Evolutionary conservation across 2,329 filamentous ascomycete genomes (phyloP).

Genomic region (Cordyceps farinosa): DNA sequence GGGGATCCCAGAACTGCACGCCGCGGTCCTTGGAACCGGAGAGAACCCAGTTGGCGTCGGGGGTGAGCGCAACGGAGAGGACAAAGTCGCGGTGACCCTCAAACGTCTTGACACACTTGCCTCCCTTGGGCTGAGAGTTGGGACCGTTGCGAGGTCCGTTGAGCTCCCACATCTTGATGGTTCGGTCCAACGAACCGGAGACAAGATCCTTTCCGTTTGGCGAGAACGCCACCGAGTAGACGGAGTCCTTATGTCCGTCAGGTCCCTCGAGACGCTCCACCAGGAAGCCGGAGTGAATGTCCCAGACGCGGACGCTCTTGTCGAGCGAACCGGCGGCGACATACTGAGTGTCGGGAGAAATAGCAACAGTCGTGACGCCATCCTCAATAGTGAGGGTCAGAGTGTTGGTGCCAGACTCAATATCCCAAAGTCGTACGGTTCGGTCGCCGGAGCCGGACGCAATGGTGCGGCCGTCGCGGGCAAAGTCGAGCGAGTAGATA

Average conservation of each 20-base stretch:
- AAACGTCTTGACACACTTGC: slow-evolving; percentile 94
- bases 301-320: slow-evolving; percentile 98
- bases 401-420: slow-evolving; percentile 77
- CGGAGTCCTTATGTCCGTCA: slow-evolving; percentile 93
- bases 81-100: slow-evolving; percentile 98
- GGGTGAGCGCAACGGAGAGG: slow-evolving; percentile 89
- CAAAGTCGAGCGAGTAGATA: slow-evolving; percentile 95
- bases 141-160: slow-evolving; percentile 66
- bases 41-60: slow-evolving; percentile 92
- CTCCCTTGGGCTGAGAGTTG: slow-evolving; percentile 69
- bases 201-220: slow-evolving; percentile 91
- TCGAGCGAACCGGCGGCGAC: slow-evolving; percentile 94
- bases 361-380: slow-evolving; percentile 94
- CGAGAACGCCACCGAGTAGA: slow-evolving; percentile 94
- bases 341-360: slow-evolving; percentile 90
- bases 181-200: slow-evolving; percentile 93
- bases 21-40: slow-evolving; percentile 96
- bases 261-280: slow-evolving; percentile 89
- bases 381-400: slow-evolving; percentile 91
- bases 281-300: slow-evolving; percentile 78
- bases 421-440: slow-evolving; percentile 94
- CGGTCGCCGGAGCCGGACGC: slow-evolving; percentile 93
- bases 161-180: slow-evolving; percentile 99
- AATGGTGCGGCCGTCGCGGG: slow-evolving; percentile 87
- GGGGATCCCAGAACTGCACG: slow-evolving; percentile 97